Evolutionary conservation across 2,329 filamentous ascomycete genomes (phyloP).

Genomic region (Chaetomium sp.): DNA sequence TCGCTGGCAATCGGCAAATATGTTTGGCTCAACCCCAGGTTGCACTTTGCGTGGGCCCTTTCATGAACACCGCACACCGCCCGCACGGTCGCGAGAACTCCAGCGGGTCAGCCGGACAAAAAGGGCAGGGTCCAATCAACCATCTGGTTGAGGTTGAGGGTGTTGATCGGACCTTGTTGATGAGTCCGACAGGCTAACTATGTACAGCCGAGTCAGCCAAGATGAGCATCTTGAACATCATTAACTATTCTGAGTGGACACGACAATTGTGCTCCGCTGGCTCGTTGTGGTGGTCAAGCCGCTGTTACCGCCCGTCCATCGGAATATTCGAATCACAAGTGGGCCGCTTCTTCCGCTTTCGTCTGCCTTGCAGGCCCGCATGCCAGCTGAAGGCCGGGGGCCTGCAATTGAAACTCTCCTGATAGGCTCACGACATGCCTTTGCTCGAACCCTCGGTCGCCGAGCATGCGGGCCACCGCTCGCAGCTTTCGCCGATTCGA

Average conservation of each 20-base stretch:
- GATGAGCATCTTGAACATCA: background rate
- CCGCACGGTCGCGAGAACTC: background rate
- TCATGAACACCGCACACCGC: background rate
- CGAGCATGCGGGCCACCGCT: slow-evolving; percentile 11
- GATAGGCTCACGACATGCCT: slow-evolving; percentile 11
- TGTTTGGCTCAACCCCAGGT: background rate
- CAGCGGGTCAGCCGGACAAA: background rate
- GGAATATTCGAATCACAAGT: background rate
- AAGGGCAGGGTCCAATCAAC: background rate
- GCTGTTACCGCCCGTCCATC: slow-evolving; percentile 16
- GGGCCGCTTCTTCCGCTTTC: slow-evolving; percentile 15
- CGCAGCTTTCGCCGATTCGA: background rate
- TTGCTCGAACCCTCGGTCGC: background rate
- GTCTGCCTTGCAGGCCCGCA: slow-evolving; percentile 25
- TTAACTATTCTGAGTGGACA: background rate
- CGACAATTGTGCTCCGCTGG: background rate
- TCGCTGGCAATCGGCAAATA: background rate
- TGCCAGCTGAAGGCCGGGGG: slow-evolving; percentile 28
- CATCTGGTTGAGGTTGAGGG: too few relatives aligned
- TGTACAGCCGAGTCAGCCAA: background rate
- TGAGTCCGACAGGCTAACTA: background rate
- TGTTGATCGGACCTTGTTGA: too few relatives aligned
- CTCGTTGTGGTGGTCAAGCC: slow-evolving; percentile 1
- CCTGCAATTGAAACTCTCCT: background rate
- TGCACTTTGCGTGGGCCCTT: background rate